phyloP scores from a whole-genome alignment of 2,329 filamentous ascomycete genomes.

The Pyrenochaeta sp. region DNA sequence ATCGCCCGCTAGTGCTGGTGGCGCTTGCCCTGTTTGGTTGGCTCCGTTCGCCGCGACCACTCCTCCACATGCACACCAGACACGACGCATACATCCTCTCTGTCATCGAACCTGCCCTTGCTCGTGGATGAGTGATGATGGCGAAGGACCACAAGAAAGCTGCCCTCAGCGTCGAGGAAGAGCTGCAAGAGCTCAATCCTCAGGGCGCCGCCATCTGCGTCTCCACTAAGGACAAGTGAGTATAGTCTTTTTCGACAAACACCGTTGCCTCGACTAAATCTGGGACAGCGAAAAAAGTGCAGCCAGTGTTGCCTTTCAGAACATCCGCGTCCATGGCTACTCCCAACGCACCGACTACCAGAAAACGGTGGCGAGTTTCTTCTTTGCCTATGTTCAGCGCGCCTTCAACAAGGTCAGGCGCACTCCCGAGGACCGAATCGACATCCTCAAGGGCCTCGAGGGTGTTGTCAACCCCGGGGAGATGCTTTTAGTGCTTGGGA shows the following conservation, averaged over 20 bases:
- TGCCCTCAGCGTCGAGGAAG: conserved; percentile 1
- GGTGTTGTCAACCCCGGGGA: conserved; percentile 59
- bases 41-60: neutral
- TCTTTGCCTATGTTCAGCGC: neutral
- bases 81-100: neutral
- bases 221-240: neutral
- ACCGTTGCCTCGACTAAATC: no score
- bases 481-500: conserved; percentile 48
- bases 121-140: neutral
- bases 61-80: neutral
- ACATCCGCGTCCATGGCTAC: conserved; percentile 1
- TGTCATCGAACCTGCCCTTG: neutral
- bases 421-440: conserved; percentile 1
- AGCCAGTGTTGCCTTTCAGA: neutral
- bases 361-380: conserved; percentile 3
- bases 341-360: conserved; percentile 1
- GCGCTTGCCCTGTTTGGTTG: conserved; percentile 1
- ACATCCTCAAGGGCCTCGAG: conserved; percentile 70
- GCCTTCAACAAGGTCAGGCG: neutral
- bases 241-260: no score
- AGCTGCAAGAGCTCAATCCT: conserved; percentile 1
- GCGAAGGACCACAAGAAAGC: neutral
- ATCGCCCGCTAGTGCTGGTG: conserved; percentile 4
- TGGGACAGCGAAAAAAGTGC: neutral
- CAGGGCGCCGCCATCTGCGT: neutral